Base-by-base conservation (phyloP, 2,329 filamentous ascomycete genomes). In the Neonectria coccinea region DNA sequence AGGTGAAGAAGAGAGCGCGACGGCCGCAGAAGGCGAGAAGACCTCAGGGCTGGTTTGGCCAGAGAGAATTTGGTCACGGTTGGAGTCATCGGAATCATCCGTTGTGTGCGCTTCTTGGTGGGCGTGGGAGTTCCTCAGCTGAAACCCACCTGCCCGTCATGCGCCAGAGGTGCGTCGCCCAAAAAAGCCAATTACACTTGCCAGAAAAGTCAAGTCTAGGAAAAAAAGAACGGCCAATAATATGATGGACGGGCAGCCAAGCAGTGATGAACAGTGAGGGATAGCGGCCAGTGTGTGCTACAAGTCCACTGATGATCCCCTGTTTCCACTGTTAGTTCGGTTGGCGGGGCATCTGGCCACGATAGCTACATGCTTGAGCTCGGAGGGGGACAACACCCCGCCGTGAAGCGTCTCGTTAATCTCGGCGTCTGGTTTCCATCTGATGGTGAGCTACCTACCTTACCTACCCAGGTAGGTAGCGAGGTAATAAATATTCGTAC, bases 81-180 rank as follows among this genome's bases (percentile, higher is more conserved):
- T 68, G 64, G 61, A 65, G 69, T 74, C 72, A 74, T 74, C 51
- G 64, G 61, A 65, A 67, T 74, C 72, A 74, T 74, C 51, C 68
- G 66, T 70, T 59, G 66, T 56, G 65, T 54, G 48, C 31, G 55
- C 56, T 67, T 67, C 60, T 60, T 67, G 62, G 62, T 67, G 64
- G 55, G 54, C 67, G 56, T 58, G 66, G 55, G 65, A 72, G 57
- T 64, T 54, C 64, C 66, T 68, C 56, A 45, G 67, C 41, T 47
- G 61, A 59, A 70, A 67, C 67, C 66, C 67, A 71, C 70, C 67
- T 59, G 50, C 64, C 58, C 52, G 56, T 67, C 67, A 73, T 73
- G 66, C 67, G 55, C 64, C 67, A 58, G 56, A 45, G 52, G 53
- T 51, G 61, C 56, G 56, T 59, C 61, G 55, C 61, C 41, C 56